Conservation (phyloP, 2,329 filamentous ascomycete species). For the Xylaria sp. region DNA sequence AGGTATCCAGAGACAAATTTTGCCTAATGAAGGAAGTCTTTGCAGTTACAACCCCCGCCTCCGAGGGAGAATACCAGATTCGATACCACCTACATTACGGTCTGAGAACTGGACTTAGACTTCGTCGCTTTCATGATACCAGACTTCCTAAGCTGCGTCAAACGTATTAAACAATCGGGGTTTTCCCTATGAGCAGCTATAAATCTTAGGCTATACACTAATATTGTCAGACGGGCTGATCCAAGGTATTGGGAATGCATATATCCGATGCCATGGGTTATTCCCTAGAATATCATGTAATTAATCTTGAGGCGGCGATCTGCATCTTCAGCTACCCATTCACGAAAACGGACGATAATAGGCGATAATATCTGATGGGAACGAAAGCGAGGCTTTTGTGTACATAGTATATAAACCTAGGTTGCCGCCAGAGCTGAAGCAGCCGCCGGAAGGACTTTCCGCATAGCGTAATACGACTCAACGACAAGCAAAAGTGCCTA, state of each 20-base stretch:
- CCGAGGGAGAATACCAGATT: background rate
- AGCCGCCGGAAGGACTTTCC: background rate
- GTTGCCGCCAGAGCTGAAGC: too few species aligned
- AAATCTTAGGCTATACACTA: background rate
- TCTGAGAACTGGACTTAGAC: background rate
- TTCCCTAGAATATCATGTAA: too few species aligned
- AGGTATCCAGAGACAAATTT: background rate
- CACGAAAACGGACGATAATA: too few species aligned
- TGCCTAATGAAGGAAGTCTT: background rate
- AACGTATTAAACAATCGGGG: background rate
- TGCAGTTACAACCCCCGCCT: background rate
- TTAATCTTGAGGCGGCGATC: too few species aligned
- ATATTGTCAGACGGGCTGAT: too few species aligned
- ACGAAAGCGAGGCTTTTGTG: too few species aligned
- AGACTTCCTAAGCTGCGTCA: background rate
- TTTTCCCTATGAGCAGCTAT: background rate
- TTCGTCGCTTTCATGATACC: background rate
- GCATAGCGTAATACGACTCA: background rate
- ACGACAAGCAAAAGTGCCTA: background rate
- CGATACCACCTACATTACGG: background rate
- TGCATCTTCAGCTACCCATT: too few species aligned
- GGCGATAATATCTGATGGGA: too few species aligned
- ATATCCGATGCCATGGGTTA: too few species aligned
- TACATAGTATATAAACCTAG: too few species aligned
- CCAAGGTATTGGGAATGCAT: too few species aligned